Conservation (phyloP, 768 basidiomycete genomes). For the Pleurotus sapidus region DNA sequence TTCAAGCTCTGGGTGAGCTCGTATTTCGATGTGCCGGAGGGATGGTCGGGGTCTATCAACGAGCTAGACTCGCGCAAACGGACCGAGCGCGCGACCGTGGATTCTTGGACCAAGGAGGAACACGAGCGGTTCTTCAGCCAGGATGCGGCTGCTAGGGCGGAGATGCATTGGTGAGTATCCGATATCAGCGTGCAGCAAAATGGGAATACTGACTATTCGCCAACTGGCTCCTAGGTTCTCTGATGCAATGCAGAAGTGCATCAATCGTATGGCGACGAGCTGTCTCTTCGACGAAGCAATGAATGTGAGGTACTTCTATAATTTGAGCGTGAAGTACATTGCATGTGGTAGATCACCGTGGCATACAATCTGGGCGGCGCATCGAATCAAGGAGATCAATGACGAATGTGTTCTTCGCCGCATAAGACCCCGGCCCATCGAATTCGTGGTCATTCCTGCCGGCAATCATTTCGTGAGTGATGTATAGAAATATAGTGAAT, state of each 20-base stretch:
- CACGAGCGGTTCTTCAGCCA: constrained; percentile 13
- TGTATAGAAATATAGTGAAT: background rate
- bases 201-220: background rate
- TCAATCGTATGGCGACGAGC: background rate
- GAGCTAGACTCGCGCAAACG: constrained; percentile 19
- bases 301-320: background rate
- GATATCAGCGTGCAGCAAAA: background rate
- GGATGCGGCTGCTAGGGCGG: constrained; percentile 4
- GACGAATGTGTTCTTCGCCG: background rate
- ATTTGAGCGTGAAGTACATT: background rate
- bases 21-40: constrained; percentile 18
- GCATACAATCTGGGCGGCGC: background rate
- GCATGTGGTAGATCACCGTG: background rate
- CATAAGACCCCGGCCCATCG: background rate
- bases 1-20: constrained; percentile 11
- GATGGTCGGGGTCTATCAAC: constrained; percentile 10
- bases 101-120: constrained; percentile 20
- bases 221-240: background rate
- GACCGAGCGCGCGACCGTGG: constrained; percentile 14
- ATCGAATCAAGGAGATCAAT: background rate
- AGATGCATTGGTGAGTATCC: background rate
- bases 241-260: background rate
- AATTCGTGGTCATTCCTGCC: background rate
- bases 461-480: background rate
- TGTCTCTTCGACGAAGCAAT: background rate